Evolutionary conservation across 768 basidiomycete genomes (phyloP).

Genomic region (Ephemerocybe angulata): DNA sequence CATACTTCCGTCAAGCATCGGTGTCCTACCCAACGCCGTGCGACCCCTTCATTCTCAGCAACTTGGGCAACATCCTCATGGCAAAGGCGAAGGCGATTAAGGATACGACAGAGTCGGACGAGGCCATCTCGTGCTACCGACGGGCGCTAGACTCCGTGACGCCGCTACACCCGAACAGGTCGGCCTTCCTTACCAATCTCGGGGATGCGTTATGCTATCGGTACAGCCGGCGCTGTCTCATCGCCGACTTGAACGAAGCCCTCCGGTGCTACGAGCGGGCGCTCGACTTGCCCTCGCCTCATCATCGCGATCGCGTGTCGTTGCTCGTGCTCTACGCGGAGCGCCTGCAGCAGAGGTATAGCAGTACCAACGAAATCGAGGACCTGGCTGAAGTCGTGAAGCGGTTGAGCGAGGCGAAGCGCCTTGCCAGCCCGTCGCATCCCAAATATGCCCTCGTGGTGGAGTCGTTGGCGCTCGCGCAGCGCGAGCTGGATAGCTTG

Average conservation of each 20-base stretch:
- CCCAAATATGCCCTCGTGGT: conserved; percentile 2
- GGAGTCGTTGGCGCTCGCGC: neutral
- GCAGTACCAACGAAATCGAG: conserved; percentile 2
- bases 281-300: conserved; percentile 9
- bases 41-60: conserved; percentile 9
- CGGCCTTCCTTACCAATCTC: conserved; percentile 9
- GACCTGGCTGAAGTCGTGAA: conserved; percentile 6
- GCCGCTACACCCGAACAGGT: conserved; percentile 1
- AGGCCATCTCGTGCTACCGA: conserved; percentile 5
- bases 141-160: conserved; percentile 1
- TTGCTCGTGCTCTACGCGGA: conserved; percentile 4
- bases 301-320: conserved; percentile 8
- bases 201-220: conserved; percentile 7
- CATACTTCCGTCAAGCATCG: conserved; percentile 8
- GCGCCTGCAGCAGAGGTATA: conserved; percentile 1
- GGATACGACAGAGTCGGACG: conserved; percentile 4
- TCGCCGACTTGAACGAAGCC: conserved; percentile 9
- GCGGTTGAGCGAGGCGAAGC: conserved; percentile 4
- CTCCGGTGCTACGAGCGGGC: conserved; percentile 4
- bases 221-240: conserved; percentile 1
- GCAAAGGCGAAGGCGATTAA: conserved; percentile 1
- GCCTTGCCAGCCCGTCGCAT: neutral
- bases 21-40: conserved; percentile 9
- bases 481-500: neutral
- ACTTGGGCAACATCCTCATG: conserved; percentile 8